These are phyloP conservation scores for Marchantia paleacea DNA, from an alignment of 225 moss, liverwort and hornwort genomes.

Conservation along the genomic window DNA sequence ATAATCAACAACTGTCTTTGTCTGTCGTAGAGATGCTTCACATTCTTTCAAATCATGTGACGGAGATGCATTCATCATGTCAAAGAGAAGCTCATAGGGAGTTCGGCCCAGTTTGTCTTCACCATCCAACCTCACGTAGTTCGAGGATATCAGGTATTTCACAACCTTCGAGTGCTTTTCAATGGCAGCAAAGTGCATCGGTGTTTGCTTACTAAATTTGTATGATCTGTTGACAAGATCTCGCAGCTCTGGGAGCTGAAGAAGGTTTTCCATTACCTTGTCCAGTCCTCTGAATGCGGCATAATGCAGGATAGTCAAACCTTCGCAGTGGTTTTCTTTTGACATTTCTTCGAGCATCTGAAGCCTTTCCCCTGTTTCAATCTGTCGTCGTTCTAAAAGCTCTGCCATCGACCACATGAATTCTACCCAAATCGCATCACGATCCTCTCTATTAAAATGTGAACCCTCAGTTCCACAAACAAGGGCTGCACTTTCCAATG, in stretches of 20 bases:
- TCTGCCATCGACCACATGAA: no score
- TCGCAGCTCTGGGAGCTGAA: constrained; percentile 19
- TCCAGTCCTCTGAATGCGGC: constrained; percentile 29
- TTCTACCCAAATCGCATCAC: no score
- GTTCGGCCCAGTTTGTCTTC: constrained; percentile 22
- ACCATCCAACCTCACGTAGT: constrained; percentile 2
- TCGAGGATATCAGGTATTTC: constrained; percentile 23
- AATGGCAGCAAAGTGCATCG: constrained; percentile 32
- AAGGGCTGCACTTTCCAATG: no score
- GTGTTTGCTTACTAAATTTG: constrained; percentile 28
- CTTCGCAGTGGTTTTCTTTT: no score
- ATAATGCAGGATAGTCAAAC: no score
- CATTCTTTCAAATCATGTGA: constrained; percentile 40
- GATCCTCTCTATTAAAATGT: no score
- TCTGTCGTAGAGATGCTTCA: constrained; percentile 31
- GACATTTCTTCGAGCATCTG: no score
- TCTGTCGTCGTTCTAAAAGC: no score
- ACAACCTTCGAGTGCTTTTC: constrained; percentile 25
- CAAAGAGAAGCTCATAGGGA: constrained; percentile 17
- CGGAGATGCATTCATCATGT: background rate
- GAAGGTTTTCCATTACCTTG: background rate
- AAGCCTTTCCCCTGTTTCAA: no score
- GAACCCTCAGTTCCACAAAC: no score
- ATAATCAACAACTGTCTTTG: constrained; percentile 31
- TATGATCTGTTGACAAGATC: background rate